phyloP scores from a whole-genome alignment of 208 protist genomes.

The Leishmania tarentolae region DNA sequence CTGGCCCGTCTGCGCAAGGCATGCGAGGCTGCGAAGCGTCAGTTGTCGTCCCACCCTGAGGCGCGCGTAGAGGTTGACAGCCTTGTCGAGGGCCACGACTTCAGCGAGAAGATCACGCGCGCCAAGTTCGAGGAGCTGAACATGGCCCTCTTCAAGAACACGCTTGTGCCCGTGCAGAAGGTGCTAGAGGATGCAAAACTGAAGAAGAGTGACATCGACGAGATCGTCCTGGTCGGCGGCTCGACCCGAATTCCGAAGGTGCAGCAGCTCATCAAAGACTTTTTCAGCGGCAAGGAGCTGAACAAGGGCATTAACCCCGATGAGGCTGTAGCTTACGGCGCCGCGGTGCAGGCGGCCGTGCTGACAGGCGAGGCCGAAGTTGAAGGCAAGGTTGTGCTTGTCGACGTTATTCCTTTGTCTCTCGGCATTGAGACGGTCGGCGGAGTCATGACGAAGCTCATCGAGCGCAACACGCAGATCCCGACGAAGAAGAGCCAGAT shows the following conservation, averaged over 20 bases:
- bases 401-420: slow-evolving; percentile 93
- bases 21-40: slow-evolving; percentile 97
- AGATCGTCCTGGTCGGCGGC: slow-evolving; percentile 96
- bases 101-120: slow-evolving; percentile 97
- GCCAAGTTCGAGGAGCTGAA: slow-evolving; percentile 98
- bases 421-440: slow-evolving; percentile 94
- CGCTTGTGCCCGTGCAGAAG: slow-evolving; percentile 80
- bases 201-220: slow-evolving; percentile 87
- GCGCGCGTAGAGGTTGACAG: slow-evolving; percentile 98
- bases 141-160: slow-evolving; percentile 85
- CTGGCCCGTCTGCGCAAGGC: slow-evolving; percentile 83
- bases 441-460: slow-evolving; percentile 95
- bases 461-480: slow-evolving; percentile 84
- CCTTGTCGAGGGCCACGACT: slow-evolving; percentile 97
- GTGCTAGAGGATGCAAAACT: slow-evolving; percentile 92
- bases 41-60: slow-evolving; percentile 94
- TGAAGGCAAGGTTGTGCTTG: slow-evolving; percentile 71
- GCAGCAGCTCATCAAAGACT: slow-evolving; percentile 95
- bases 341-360: slow-evolving; percentile 97
- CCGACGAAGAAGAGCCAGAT: slow-evolving; percentile 86
- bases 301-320: slow-evolving; percentile 94
- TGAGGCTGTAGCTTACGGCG: slow-evolving; percentile 94
- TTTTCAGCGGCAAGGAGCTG: slow-evolving; percentile 95
- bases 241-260: slow-evolving; percentile 99
- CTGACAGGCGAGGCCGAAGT: slow-evolving; percentile 79